phyloP scores from a whole-genome alignment of 306 rosid genomes.

The Cucumis sativus region DNA sequence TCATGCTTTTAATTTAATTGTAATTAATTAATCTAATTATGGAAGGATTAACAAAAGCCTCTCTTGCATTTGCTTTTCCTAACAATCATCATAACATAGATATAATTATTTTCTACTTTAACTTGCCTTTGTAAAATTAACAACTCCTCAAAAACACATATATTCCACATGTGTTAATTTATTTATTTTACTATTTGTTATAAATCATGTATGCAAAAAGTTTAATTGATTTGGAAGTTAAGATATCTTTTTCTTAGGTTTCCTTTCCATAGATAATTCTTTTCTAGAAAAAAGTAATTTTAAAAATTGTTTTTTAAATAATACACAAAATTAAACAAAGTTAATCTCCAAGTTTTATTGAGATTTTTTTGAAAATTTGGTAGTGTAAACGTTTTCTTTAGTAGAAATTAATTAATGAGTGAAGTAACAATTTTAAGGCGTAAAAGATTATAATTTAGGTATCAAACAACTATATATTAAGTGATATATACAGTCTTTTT shows the following conservation, averaged over 20 bases:
- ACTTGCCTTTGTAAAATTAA: not conserved
- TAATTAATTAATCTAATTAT: not conserved
- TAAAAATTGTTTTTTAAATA: no score
- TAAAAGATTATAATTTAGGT: not conserved
- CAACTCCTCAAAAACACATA: not conserved
- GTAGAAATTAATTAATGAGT: not conserved
- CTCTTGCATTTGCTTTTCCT: not conserved
- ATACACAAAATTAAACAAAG: no score
- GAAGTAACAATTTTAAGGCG: not conserved
- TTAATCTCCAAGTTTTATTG: not conserved
- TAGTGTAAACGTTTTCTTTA: not conserved
- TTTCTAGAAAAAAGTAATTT: not conserved
- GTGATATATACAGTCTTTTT: no score
- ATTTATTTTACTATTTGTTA: not conserved
- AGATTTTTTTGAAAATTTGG: not conserved
- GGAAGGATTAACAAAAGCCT: not conserved
- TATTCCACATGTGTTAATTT: not conserved
- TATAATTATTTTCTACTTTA: not conserved
- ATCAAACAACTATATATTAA: not conserved
- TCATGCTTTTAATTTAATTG: not conserved
- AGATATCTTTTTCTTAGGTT: not conserved
- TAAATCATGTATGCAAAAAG: not conserved
- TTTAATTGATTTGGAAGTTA: not conserved
- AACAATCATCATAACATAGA: not conserved
- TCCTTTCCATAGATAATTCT: not conserved